phyloP scores from a whole-genome alignment of 2,329 filamentous ascomycete species.

The Pseudogymnoascus sp. region DNA sequence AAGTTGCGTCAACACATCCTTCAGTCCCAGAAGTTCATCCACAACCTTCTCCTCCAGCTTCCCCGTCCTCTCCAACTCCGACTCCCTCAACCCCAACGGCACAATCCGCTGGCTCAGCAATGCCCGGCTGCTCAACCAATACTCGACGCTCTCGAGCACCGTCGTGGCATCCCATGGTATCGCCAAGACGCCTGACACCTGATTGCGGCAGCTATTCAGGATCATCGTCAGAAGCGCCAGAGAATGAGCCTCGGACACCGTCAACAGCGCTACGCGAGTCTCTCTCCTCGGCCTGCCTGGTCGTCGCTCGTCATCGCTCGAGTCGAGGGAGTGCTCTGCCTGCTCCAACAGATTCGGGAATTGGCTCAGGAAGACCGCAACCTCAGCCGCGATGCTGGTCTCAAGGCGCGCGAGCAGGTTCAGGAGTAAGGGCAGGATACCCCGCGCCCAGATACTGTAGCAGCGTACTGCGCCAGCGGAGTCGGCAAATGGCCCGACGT shows the following conservation, averaged over 20 bases:
- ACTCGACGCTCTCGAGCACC: conserved; percentile 75
- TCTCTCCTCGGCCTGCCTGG: conserved; percentile 20
- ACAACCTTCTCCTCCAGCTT: conserved; percentile 69
- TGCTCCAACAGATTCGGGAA: conserved; percentile 71
- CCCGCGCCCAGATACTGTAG: conserved; percentile 84
- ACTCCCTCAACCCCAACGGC: conserved; percentile 63
- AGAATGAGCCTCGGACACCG: conserved; percentile 69
- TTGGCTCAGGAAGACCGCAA: conserved; percentile 79
- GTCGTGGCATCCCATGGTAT: conserved; percentile 68
- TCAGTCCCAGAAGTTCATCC: conserved; percentile 44
- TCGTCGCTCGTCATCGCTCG: conserved; percentile 33
- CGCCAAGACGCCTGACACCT: conserved; percentile 53
- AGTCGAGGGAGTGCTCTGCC: conserved; percentile 63
- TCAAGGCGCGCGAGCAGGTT: conserved; percentile 81
- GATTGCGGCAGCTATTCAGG: conserved; percentile 54
- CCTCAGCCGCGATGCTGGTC: conserved; percentile 71
- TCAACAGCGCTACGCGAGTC: conserved; percentile 58
- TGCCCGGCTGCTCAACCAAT: conserved; percentile 62
- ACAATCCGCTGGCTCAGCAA: conserved; percentile 64
- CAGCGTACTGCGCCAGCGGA: conserved; percentile 59
- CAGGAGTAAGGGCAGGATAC: conserved; percentile 76
- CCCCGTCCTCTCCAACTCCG: conserved; percentile 45
- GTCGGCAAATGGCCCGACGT: conserved; percentile 71
- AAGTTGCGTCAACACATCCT: conserved; percentile 20
- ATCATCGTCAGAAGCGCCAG: conserved; percentile 68